These are phyloP conservation scores for Oryza officinalis DNA, from an alignment of 176 grass and related monocot genomes.

Conservation along the genomic window DNA sequence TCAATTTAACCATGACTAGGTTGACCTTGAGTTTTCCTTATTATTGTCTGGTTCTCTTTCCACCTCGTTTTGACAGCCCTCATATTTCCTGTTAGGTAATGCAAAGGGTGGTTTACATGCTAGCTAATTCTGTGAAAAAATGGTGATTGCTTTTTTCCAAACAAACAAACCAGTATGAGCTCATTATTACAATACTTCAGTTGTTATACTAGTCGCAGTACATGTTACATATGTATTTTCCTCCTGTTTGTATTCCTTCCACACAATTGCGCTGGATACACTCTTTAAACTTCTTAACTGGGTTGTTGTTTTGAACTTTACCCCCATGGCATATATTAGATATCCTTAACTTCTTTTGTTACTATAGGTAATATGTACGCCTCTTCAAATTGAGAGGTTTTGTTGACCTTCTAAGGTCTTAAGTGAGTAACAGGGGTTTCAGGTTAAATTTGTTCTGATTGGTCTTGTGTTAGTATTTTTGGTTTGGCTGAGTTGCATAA, in stretches of 20 bases:
- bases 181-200: neutral
- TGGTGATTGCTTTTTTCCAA: neutral
- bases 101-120: neutral
- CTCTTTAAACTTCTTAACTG: neutral
- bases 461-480: neutral
- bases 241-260: neutral
- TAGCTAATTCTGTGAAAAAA: neutral
- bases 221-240: neutral
- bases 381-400: neutral
- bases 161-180: neutral
- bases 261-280: neutral
- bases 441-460: neutral
- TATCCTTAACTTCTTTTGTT: neutral
- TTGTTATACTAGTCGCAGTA: neutral
- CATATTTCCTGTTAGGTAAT: neutral
- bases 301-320: neutral
- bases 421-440: neutral
- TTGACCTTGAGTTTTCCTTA: conserved; percentile 1
- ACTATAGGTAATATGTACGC: neutral
- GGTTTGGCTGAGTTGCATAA: neutral
- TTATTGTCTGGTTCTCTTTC: neutral
- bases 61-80: neutral
- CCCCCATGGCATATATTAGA: neutral
- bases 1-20: conserved; percentile 7
- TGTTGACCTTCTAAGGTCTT: neutral